These are phyloP conservation scores for Dunaliella primolecta DNA, from an alignment of 139 green algal species.

Conservation along the genomic window DNA sequence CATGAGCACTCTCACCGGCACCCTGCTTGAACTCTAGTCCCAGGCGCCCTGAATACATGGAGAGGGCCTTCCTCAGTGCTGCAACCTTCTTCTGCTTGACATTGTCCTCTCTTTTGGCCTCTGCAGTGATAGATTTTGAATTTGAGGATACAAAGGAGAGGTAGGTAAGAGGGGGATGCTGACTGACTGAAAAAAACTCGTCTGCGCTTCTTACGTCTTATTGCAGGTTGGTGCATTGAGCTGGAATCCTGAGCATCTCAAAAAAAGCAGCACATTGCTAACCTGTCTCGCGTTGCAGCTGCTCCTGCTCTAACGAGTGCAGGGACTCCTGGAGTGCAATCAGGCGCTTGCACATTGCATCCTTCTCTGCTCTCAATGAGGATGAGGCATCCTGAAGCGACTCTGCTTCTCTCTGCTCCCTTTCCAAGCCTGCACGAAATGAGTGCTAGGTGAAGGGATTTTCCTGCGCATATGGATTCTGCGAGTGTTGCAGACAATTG, in stretches of 20 bases:
- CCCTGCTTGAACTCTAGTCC: constrained; percentile 24
- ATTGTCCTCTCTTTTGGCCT: constrained; percentile 3
- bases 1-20: background rate
- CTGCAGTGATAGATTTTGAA: no score
- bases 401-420: background rate
- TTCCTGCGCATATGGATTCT: background rate
- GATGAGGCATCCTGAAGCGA: background rate
- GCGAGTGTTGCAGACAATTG: background rate
- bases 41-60: constrained; percentile 17
- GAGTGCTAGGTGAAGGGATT: background rate
- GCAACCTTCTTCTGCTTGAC: constrained; percentile 13
- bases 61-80: constrained; percentile 13
- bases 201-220: no score
- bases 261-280: no score
- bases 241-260: no score
- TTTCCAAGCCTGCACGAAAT: background rate
- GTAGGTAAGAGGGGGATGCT: no score
- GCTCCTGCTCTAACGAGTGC: background rate
- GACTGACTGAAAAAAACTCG: no score
- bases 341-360: background rate
- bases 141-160: no score
- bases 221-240: no score
- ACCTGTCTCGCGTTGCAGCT: constrained; percentile 8
- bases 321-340: background rate
- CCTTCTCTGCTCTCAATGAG: background rate